These are phyloP conservation scores for Boletales sp. DNA, from an alignment of 768 basidiomycete species.

Conservation along the genomic window DNA sequence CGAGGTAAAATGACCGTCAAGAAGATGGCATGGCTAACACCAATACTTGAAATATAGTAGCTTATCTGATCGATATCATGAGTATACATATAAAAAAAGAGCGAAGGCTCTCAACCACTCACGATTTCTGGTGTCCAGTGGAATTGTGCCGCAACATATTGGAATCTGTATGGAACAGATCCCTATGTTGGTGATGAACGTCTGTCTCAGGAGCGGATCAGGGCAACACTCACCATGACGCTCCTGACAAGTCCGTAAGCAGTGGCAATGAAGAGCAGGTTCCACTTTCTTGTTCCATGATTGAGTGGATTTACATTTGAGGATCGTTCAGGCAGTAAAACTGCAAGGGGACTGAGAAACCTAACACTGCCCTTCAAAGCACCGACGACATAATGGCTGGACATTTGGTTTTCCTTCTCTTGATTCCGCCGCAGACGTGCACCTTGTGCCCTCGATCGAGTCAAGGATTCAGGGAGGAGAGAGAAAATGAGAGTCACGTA, in stretches of 20 bases:
- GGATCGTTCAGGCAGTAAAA: slow-evolving; percentile 50
- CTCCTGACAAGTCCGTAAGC: slow-evolving; percentile 46
- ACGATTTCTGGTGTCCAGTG: slow-evolving; percentile 67
- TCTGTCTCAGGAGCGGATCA: neutral
- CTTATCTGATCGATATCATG: slow-evolving; percentile 46
- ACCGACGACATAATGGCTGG: neutral
- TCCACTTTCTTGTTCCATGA: slow-evolving; percentile 55
- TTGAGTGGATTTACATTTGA: slow-evolving; percentile 37
- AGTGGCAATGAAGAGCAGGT: slow-evolving; percentile 51
- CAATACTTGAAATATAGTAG: slow-evolving; percentile 63
- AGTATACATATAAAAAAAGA: neutral
- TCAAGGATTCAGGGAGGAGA: slow-evolving; percentile 77
- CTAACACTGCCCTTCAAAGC: slow-evolving; percentile 44
- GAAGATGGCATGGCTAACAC: slow-evolving; percentile 50
- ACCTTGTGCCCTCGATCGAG: slow-evolving; percentile 40
- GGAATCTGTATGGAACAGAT: slow-evolving; percentile 54
- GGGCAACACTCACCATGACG: slow-evolving; percentile 40
- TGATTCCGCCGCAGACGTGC: slow-evolving; percentile 14
- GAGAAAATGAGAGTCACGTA: slow-evolving; percentile 51
- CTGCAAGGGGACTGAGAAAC: slow-evolving; percentile 69
- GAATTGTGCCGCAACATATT: slow-evolving; percentile 60
- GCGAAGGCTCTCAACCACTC: slow-evolving; percentile 14
- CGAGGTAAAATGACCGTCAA: slow-evolving; percentile 59
- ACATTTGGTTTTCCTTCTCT: slow-evolving; percentile 7
- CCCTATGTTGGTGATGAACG: slow-evolving; percentile 39